Base-by-base conservation (phyloP, 2,329 filamentous ascomycete species). In the Pezicula radicicola region DNA sequence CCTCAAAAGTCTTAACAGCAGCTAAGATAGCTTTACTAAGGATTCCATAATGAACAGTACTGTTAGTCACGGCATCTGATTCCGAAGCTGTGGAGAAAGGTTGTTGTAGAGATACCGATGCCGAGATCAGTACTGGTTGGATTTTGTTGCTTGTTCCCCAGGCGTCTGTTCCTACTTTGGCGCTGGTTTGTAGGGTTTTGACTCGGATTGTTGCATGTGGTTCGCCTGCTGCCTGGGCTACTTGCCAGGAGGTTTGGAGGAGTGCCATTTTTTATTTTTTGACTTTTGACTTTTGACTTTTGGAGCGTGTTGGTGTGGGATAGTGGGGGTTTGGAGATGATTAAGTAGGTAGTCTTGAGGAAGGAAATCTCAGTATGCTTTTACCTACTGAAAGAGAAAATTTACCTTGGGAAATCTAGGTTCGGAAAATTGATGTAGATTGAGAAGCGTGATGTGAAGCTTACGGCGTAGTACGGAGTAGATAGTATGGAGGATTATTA, bases 41-140 rank as follows among this genome's bases (percentile, higher is more conserved):
- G 9, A 73, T 76, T 2, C 88, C 88, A 63, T 92, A 92, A 70
- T 92, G 86, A 21, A 91, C 81, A 2, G 88, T 91, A 64, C 87
- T 87, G n/a, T 70, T 68, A 43, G 82, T 78, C 33, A 92, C 77
- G 8, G 71, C 71, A 69, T 92, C 88, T 4, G 68, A 68, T 1
- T 74, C 62, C 0, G 84, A 82, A 1, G 85, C 81, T 0, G 77
- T 73, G 45, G 71, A 72, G 63, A 91, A 90, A 0, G 76, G 67
- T 7, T 70, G 63, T 13, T 69, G 66, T 54, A 91, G 76, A 3
- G 74, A 76, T 3, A 90, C 74, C 18, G 78, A 75, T 33, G 82
- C 78, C 4, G 83, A 85, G 8, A 91, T 61, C 6, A 80, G 63
- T 9, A 83, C 72, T 7, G 87, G 86, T 68, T 91, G 88, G 10